A percentile compares a stretch with the other conserved stretches of the same genome.
Evolutionary conservation across 2,329 filamentous ascomycete species (phyloP).

Genomic region (Mycocentrospora acerina): DNA sequence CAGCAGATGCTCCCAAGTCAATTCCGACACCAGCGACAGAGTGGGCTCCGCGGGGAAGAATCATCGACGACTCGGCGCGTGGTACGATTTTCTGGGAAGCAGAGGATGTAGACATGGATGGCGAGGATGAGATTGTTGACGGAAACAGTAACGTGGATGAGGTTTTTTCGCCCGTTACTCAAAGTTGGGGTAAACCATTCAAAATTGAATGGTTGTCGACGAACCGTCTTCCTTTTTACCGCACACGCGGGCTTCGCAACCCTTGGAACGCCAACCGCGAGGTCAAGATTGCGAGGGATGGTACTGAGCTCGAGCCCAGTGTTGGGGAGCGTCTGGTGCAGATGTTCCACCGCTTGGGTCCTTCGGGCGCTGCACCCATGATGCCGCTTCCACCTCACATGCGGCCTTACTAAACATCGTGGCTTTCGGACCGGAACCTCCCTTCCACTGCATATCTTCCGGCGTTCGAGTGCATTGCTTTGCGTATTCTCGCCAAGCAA

Average conservation of each 20-base stretch:
- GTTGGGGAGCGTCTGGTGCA: slow-evolving; percentile 75
- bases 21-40: slow-evolving; percentile 78
- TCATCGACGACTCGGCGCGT: slow-evolving; percentile 90
- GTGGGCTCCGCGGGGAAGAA: slow-evolving; percentile 75
- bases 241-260: slow-evolving; percentile 83
- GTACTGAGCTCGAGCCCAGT: slow-evolving; percentile 84
- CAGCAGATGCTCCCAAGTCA: slow-evolving; percentile 71
- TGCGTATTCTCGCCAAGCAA: background rate
- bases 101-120: slow-evolving; percentile 60
- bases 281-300: slow-evolving; percentile 93
- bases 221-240: slow-evolving; percentile 80
- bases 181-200: slow-evolving; percentile 89
- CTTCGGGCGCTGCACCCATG: slow-evolving; percentile 22
- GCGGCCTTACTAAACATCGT: slow-evolving; percentile 26
- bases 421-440: background rate
- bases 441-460: background rate
- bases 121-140: slow-evolving; percentile 49
- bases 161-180: slow-evolving; percentile 42
- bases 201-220: slow-evolving; percentile 88
- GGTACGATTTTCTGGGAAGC: slow-evolving; percentile 98
- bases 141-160: slow-evolving; percentile 43
- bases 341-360: slow-evolving; percentile 64
- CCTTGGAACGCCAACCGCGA: slow-evolving; percentile 95
- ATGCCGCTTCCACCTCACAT: slow-evolving; percentile 31
- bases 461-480: background rate